Conservation (phyloP, 805 yeast genomes). For the Kurtzmaniella cleridarum region DNA sequence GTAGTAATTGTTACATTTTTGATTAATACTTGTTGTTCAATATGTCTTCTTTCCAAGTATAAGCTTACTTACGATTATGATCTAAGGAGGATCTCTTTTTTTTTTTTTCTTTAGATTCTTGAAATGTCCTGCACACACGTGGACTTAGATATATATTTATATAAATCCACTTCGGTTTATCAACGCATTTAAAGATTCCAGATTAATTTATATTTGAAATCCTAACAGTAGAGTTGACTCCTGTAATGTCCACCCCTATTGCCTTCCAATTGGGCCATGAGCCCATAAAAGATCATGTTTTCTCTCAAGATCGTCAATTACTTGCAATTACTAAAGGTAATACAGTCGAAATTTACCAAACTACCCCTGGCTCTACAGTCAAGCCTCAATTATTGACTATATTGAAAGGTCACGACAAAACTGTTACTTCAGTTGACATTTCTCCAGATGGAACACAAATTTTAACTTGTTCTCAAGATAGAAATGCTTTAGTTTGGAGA, state of each 20-base stretch:
- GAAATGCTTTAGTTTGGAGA: conserved; percentile 97
- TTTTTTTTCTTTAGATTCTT: too few species aligned
- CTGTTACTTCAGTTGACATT: conserved; percentile 91
- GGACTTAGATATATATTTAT: too few species aligned
- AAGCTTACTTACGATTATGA: too few species aligned
- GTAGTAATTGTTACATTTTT: too few species aligned
- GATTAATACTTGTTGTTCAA: too few species aligned
- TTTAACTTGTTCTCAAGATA: conserved; percentile 95
- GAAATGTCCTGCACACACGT: too few species aligned
- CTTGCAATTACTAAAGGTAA: conserved; percentile 82
- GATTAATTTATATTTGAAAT: background rate
- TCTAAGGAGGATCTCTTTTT: too few species aligned
- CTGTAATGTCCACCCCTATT: conserved; percentile 29
- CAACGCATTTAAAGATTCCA: background rate
- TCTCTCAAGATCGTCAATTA: conserved; percentile 55
- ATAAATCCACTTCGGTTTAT: too few species aligned
- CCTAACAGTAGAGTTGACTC: conserved; percentile 21
- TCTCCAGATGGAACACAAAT: conserved; percentile 75
- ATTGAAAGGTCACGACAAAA: conserved; percentile 82
- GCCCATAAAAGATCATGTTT: conserved; percentile 90
- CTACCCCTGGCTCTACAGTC: conserved; percentile 35
- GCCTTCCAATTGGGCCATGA: conserved; percentile 67
- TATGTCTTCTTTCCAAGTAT: too few species aligned
- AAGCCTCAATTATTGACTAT: conserved; percentile 61
- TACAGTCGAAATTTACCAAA: conserved; percentile 67